Base-by-base conservation (phyloP, 2,329 filamentous ascomycete species). In the Metarhizium sp. region DNA sequence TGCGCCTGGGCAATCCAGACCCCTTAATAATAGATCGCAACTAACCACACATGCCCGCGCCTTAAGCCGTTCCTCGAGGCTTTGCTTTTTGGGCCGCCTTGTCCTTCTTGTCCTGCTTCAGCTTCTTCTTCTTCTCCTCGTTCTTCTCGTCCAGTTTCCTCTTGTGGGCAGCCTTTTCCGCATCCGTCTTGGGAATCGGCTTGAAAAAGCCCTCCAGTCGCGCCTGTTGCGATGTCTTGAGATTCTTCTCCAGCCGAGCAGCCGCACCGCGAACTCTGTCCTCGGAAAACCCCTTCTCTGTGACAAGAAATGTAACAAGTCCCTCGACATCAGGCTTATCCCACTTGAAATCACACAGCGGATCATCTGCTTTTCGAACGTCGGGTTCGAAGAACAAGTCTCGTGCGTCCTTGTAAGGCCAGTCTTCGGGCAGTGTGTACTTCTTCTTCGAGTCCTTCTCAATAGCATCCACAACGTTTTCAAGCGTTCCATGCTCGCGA, bases 131-230 rank as follows among this genome's bases (percentile, higher is more conserved):
- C 73, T 90, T 91, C 63, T 91, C 88, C 64, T 92, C 91, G 36
- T 90, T 78, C 76, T 95, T 95, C 74, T 92, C 89, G 53, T 97
- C 92, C 42, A 94, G 80, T 77, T 97, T 99, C 62, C 94, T 82
- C 81, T 99, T 99, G 66, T 95, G 75, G 46, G 73, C 85, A 54
- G 87, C 86, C 73, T 92, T 88, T 74, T 99, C 86, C 60, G 86
- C 87, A 0, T 92, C 88, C 0, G 92, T 90, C 77, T 92, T 95
- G 58, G 90, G 88, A 16, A 95, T 74, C 1, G 90, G 85, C 76
- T 96, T 96, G 80, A 99, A 99, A 76, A 99, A 99, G 0, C 94
- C 94, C 68, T 97, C 92, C 2, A 99, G 76, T 25, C 94, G 82
- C 32, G 89, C 87, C 74, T 99, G 94, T 71, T 97, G 94, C 32